Conservation (phyloP, 495 filamentous ascomycete species). For the Xylaria intraflava region DNA sequence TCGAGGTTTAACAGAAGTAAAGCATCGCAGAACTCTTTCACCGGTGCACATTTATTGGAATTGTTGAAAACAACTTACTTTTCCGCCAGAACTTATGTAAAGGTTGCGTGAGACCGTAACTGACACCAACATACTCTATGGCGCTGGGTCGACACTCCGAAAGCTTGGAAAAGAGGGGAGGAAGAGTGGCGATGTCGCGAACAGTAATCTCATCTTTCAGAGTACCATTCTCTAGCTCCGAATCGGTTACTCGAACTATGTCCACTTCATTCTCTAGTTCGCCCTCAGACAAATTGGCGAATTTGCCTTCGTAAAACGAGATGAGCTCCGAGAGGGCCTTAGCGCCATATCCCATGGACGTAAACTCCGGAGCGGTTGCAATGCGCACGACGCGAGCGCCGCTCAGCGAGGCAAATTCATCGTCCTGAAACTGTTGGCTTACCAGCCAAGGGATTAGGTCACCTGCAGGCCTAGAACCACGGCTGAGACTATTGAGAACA, state of each 20-base stretch:
- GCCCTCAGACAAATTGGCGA: conserved; percentile 69
- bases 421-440: conserved; percentile 97
- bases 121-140: conserved; percentile 91
- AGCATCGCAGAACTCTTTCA: background rate
- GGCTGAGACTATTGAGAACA: conserved; percentile 78
- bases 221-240: conserved; percentile 68
- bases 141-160: conserved; percentile 71
- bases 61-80: conserved; percentile 13
- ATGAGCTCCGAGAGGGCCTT: conserved; percentile 77
- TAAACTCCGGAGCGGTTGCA: conserved; percentile 92
- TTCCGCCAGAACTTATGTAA: conserved; percentile 96
- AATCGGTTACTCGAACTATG: conserved; percentile 79
- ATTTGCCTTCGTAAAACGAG: conserved; percentile 95
- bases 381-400: conserved; percentile 92
- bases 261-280: conserved; percentile 39
- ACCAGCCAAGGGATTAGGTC: conserved; percentile 98
- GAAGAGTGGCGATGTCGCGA: conserved; percentile 84
- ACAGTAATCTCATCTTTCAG: conserved; percentile 86
- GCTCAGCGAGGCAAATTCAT: conserved; percentile 88
- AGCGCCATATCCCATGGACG: conserved; percentile 85
- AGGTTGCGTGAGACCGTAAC: conserved; percentile 80
- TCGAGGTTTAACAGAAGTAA: background rate
- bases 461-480: conserved; percentile 84
- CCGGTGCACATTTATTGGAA: too few species aligned
- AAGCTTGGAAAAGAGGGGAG: conserved; percentile 85